Percentiles rank a stretch among this genome's conserved stretches.
Conservation (phyloP, 208 protist species). For the Phytomonas sp. region DNA sequence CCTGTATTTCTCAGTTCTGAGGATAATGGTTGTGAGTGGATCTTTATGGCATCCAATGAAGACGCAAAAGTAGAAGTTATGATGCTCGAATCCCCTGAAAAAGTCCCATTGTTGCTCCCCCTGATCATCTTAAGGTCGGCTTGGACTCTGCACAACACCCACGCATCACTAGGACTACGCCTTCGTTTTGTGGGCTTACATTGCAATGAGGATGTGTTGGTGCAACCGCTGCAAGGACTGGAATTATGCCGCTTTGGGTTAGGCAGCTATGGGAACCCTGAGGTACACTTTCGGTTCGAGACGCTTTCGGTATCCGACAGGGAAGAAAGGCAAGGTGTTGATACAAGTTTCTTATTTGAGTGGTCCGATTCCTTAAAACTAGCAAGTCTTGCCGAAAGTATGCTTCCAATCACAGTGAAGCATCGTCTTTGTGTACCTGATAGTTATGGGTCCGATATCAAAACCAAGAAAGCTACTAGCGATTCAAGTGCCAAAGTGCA, state of each 20-base stretch:
- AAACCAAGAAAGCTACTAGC: not conserved
- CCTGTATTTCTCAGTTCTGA: conserved; percentile 22
- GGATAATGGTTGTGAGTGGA: conserved; percentile 14
- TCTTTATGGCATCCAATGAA: conserved; percentile 15
- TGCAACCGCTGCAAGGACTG: not conserved
- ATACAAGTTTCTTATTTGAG: not conserved
- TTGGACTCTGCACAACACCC: not conserved
- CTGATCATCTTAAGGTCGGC: not conserved
- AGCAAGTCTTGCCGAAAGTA: not conserved
- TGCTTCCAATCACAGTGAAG: not conserved
- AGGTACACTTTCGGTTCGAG: not conserved
- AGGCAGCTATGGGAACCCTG: not conserved
- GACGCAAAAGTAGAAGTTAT: not conserved
- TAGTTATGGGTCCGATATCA: not conserved
- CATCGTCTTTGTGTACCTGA: not conserved
- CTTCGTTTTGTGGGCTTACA: not conserved
- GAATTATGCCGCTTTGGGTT: not conserved
- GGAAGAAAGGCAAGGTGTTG: not conserved
- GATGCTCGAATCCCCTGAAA: not conserved
- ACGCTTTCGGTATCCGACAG: not conserved
- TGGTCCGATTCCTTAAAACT: not conserved
- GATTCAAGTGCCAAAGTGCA: not conserved
- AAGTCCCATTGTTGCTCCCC: not conserved
- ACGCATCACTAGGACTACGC: not conserved
- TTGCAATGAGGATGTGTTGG: conserved; percentile 1